Percentiles rank a stretch among this genome's conserved stretches.
phyloP scores from a whole-genome alignment of 805 yeast species.

The Saturnispora sanitii region DNA sequence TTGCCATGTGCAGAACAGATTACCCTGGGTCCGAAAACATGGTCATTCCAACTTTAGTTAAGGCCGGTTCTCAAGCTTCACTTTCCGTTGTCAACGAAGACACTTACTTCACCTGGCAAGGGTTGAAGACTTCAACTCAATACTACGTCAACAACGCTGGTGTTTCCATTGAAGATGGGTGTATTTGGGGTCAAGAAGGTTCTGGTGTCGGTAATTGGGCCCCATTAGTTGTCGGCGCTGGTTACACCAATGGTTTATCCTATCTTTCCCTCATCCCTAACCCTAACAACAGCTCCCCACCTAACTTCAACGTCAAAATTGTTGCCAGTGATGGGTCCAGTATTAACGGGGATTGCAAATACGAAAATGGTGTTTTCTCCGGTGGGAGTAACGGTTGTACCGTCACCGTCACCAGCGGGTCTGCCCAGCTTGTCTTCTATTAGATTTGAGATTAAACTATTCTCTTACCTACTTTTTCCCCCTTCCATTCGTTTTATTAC shows the following conservation, averaged over 20 bases:
- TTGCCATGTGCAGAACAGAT: conserved; percentile 69
- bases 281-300: conserved; percentile 51
- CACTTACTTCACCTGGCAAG: conserved; percentile 53
- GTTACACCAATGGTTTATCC: conserved; percentile 46
- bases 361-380: conserved; percentile 67
- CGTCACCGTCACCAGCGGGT: conserved; percentile 76
- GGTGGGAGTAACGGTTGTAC: conserved; percentile 88
- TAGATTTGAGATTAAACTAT: not conserved
- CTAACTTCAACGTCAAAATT: conserved; percentile 70
- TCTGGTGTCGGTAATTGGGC: conserved; percentile 72
- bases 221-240: conserved; percentile 71
- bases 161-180: conserved; percentile 56
- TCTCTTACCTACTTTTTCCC: not conserved
- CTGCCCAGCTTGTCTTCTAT: conserved; percentile 76
- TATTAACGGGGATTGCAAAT: conserved; percentile 67
- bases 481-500: not conserved
- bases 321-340: conserved; percentile 58
- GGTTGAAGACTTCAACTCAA: conserved; percentile 58
- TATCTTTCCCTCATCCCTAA: conserved; percentile 70
- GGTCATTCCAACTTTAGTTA: conserved; percentile 61
- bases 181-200: conserved; percentile 58
- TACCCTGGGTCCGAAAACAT: conserved; percentile 78
- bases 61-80: conserved; percentile 41
- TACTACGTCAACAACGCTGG: conserved; percentile 73
- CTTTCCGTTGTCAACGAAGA: conserved; percentile 53